Conservation (phyloP, 1,139 yeast species). For the Yamadazyma friedrichii region DNA sequence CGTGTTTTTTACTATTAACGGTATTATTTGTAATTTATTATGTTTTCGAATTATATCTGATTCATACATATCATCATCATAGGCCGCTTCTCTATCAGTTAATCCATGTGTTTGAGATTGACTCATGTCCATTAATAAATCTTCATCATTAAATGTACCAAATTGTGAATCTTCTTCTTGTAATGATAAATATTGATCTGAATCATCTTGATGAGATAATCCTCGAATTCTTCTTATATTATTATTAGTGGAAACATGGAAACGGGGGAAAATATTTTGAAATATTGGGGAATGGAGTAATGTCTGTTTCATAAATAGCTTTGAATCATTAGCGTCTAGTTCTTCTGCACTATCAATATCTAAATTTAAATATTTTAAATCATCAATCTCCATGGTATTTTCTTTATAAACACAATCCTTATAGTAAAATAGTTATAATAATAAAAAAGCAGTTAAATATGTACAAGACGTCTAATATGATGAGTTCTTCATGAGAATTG, state of each 20-base stretch:
- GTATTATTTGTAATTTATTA: conserved; percentile 10
- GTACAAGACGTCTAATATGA: no score
- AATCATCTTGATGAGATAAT: conserved; percentile 37
- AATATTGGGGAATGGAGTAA: conserved; percentile 38
- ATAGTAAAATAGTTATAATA: no score
- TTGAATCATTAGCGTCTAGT: neutral
- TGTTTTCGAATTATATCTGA: neutral
- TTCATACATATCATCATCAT: neutral
- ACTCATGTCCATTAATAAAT: conserved; percentile 16
- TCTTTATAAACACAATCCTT: neutral
- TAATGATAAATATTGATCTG: conserved; percentile 35
- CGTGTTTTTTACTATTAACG: conserved; percentile 33
- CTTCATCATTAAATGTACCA: conserved; percentile 38
- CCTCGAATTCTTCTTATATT: conserved; percentile 34
- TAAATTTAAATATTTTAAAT: conserved; percentile 7
- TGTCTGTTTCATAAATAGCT: conserved; percentile 31
- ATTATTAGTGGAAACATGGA: conserved; percentile 32
- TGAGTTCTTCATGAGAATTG: no score
- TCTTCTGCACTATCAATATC: conserved; percentile 3
- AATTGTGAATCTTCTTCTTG: conserved; percentile 42
- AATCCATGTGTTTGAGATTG: conserved; percentile 2
- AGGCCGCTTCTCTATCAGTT: neutral
- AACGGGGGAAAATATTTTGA: conserved; percentile 29
- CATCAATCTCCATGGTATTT: conserved; percentile 10
- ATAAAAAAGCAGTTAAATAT: no score